These are phyloP conservation scores for Oryza officinalis DNA, from an alignment of 176 grass and related monocot species.

Conservation along the genomic window DNA sequence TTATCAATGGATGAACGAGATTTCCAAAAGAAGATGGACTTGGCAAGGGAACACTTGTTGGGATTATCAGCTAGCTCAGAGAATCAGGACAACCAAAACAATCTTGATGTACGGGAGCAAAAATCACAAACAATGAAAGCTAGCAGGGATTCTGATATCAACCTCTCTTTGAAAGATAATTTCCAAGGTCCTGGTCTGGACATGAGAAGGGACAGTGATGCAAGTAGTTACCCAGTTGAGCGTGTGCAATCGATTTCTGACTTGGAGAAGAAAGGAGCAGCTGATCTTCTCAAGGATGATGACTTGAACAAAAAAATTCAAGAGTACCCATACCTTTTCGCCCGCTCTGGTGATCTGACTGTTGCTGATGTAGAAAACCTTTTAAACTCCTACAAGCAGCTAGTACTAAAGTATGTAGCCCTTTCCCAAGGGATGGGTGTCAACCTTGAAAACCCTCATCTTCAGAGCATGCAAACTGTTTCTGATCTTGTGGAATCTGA, in stretches of 20 bases:
- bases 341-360: conserved; percentile 80
- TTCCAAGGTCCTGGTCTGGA: conserved; percentile 41
- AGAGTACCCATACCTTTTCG: conserved; percentile 85
- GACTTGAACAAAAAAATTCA: conserved; percentile 66
- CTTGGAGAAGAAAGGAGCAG: conserved; percentile 79
- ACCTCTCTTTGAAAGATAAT: conserved; percentile 41
- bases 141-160: conserved; percentile 46
- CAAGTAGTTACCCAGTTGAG: conserved; percentile 41
- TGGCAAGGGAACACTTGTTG: conserved; percentile 63
- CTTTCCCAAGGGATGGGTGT: conserved; percentile 73
- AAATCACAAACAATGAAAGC: conserved; percentile 36
- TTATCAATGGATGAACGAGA: conserved; percentile 86
- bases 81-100: conserved; percentile 47
- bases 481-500: conserved; percentile 37
- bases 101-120: conserved; percentile 42
- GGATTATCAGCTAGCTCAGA: conserved; percentile 55
- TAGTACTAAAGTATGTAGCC: conserved; percentile 69
- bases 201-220: conserved; percentile 50
- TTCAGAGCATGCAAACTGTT: conserved; percentile 26
- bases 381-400: conserved; percentile 83
- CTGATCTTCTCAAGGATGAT: conserved; percentile 75
- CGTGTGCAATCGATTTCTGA: conserved; percentile 48
- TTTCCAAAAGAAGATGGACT: conserved; percentile 90
- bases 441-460: conserved; percentile 35
- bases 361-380: conserved; percentile 90